Evolutionary conservation across 257 asterid species (phyloP), one percentile per base, ranked within the genome.

Genomic region (Lantana camara): DNA sequence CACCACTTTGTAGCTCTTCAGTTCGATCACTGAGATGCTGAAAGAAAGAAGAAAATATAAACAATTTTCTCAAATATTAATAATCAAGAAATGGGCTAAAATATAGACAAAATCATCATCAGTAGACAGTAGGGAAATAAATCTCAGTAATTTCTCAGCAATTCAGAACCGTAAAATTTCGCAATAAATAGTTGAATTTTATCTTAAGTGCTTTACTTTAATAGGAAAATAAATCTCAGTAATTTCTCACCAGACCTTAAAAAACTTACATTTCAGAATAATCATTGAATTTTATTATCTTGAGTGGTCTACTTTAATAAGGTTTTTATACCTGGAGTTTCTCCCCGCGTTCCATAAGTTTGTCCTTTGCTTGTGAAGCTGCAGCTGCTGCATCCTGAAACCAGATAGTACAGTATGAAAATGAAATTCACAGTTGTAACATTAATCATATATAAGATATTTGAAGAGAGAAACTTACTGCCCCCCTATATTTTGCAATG

Each of bases 271-370:
- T 34, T 47, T 22, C 17, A 12, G 34, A 57, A 57, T 24, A 22
- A n/a, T 9, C 5, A 17, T 15, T 19, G 65, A 14, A 58, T 57
- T 22, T n/a, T n/a, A n/a, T n/a, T 15, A 47, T 56, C 50, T 35
- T 29, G 29, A 50, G 60, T 15, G 17, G 34, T 70, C 53, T 32
- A 14, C 60, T 56, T 42, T 61, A 46, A 19, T 40, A 47, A 40
- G 61, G 59, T 67, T 27, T 27, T 2, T 27, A 2, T 76, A 90
- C 97, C 91, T 94, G 95, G 23, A 93, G 97, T 75, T 90, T 93
- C 83, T 93, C 95, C 76, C 60, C 61, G 40, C 95, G 95, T 72
- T 90, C 97, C 44, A 88, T 34, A 37, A 94, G 99, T 77, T 94
- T 90, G 54, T 93, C 82, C 79, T 74, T 90, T 40, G 97, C 97